These are phyloP conservation scores for Bremia lactucae DNA, from an alignment of 352 stramenopile genomes.

Conservation along the genomic window DNA sequence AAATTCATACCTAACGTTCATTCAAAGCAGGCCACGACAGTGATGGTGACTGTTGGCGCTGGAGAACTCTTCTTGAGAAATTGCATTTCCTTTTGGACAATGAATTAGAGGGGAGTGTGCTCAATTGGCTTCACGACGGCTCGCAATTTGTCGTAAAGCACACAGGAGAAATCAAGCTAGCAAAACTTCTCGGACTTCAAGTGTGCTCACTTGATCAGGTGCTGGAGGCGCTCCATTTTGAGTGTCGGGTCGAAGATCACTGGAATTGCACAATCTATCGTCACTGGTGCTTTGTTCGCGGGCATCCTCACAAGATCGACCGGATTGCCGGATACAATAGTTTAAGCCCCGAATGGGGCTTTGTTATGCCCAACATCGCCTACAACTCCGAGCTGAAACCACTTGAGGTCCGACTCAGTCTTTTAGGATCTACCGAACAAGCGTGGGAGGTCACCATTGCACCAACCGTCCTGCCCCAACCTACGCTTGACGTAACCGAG, in stretches of 20 bases:
- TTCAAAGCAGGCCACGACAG: conserved; percentile 3
- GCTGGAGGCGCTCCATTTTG: conserved; percentile 16
- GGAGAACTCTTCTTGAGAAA: conserved; percentile 11
- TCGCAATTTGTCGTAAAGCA: conserved; percentile 9
- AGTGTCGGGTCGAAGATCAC: conserved; percentile 8
- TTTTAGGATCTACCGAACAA: conserved; percentile 11
- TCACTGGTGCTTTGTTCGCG: conserved; percentile 17
- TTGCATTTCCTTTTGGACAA: conserved; percentile 14
- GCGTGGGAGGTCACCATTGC: conserved; percentile 31
- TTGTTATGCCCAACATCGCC: conserved; percentile 22
- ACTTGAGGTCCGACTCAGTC: conserved; percentile 41
- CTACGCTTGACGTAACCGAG: conserved; percentile 6
- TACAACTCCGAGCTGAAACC: conserved; percentile 35
- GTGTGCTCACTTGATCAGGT: conserved; percentile 13
- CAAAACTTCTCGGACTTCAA: conserved; percentile 8
- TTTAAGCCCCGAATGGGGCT: conserved; percentile 1
- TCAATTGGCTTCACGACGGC: conserved; percentile 15
- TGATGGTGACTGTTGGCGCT: conserved; percentile 6
- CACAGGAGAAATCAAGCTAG: conserved; percentile 4
- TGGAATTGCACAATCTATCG: conserved; percentile 9
- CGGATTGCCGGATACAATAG: conserved; percentile 1
- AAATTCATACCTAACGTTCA: neutral
- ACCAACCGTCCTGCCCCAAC: conserved; percentile 18
- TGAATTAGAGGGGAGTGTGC: conserved; percentile 1
- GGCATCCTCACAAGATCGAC: conserved; percentile 9